Conservation (phyloP, 805 yeast genomes). For the Priceomyces haplophilus region DNA sequence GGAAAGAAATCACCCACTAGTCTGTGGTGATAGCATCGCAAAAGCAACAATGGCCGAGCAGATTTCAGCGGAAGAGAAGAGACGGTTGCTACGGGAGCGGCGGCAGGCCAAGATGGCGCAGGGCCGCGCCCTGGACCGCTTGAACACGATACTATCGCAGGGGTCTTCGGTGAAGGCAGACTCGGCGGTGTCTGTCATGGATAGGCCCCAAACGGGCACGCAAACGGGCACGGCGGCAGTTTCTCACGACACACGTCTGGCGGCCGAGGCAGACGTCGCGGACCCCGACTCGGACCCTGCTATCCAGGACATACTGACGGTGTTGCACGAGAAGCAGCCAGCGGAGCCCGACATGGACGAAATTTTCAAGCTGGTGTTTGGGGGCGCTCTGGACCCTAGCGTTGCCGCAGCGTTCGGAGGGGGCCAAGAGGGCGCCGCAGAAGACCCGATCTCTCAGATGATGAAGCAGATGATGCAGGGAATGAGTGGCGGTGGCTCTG, state of each 20-base stretch:
- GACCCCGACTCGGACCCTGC: conserved; percentile 37
- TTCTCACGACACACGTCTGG: no score
- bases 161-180: conserved; percentile 37
- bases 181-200: conserved; percentile 32
- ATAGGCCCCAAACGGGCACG: conserved; percentile 2
- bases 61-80: conserved; percentile 51
- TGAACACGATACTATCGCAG: conserved; percentile 42
- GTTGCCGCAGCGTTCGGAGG: conserved; percentile 8
- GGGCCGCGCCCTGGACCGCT: conserved; percentile 53
- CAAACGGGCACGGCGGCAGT: not conserved
- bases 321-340: not conserved
- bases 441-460: conserved; percentile 21
- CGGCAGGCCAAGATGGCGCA: conserved; percentile 60
- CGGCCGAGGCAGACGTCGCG: no score
- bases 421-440: no score
- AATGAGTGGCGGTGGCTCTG: conserved; percentile 8
- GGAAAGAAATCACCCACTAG: no score
- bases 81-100: conserved; percentile 56
- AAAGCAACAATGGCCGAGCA: not conserved
- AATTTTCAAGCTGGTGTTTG: conserved; percentile 31
- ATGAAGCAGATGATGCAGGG: conserved; percentile 25
- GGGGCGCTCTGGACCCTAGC: conserved; percentile 11
- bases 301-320: conserved; percentile 30
- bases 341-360: conserved; percentile 29
- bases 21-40: not conserved